These are phyloP conservation scores for Tetraselmis chui DNA, from an alignment of 139 green algal species.

Conservation along the genomic window DNA sequence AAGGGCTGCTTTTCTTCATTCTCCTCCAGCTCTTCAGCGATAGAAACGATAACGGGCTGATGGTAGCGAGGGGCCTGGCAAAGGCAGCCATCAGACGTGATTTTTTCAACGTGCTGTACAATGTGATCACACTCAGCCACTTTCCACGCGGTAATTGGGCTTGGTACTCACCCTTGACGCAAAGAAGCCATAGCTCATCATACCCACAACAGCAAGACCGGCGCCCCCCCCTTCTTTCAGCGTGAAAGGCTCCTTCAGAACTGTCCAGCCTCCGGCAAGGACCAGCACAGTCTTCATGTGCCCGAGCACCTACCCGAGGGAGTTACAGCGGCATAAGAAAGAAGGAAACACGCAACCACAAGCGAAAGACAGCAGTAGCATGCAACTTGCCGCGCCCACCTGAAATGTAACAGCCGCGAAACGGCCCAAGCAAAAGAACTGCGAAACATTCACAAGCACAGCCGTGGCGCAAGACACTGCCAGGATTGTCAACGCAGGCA, in stretches of 20 bases:
- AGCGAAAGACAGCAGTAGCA: slow-evolving; percentile 24
- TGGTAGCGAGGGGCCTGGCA: too few species aligned
- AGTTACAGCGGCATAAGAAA: too few species aligned
- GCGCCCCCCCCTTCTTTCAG: neutral
- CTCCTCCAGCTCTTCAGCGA: too few species aligned
- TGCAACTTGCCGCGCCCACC: slow-evolving; percentile 46
- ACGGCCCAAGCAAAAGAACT: slow-evolving; percentile 91
- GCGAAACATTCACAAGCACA: slow-evolving; percentile 80
- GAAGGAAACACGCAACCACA: slow-evolving; percentile 16
- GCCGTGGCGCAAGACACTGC: slow-evolving; percentile 59
- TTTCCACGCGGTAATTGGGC: too few species aligned
- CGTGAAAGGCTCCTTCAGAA: slow-evolving; percentile 47
- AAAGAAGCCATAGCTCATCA: neutral
- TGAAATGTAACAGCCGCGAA: slow-evolving; percentile 91
- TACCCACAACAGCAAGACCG: neutral
- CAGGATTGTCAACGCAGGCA: slow-evolving; percentile 44
- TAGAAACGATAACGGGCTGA: too few species aligned
- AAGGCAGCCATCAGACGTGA: too few species aligned
- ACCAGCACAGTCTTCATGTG: slow-evolving; percentile 81
- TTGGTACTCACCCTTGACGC: neutral
- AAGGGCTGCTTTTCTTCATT: too few species aligned
- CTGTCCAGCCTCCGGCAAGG: slow-evolving; percentile 64
- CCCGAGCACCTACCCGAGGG: slow-evolving; percentile 65
- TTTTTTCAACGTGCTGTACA: too few species aligned
- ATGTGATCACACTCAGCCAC: too few species aligned